These are phyloP conservation scores for Athelia psychrophila DNA, from an alignment of 1,284 basidiomycete species.

Conservation along the genomic window DNA sequence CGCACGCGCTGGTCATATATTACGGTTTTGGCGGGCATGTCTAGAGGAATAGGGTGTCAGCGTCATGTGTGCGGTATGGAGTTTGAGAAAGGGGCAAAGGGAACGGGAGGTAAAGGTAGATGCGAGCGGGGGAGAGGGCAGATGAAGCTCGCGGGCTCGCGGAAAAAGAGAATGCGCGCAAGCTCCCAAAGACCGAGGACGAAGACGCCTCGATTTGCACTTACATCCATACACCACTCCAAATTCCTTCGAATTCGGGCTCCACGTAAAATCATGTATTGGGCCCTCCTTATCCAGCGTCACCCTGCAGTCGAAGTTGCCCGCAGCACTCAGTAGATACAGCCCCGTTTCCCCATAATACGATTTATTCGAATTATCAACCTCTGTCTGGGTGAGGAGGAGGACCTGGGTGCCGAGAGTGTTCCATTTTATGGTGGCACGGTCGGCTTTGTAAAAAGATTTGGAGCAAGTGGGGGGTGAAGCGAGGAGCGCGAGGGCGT, in stretches of 20 bases:
- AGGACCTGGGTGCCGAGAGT: slow-evolving; percentile 85
- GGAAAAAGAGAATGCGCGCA: too few species aligned
- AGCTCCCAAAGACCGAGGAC: too few species aligned
- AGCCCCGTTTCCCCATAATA: slow-evolving; percentile 98
- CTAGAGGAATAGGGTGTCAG: slow-evolving; percentile 46
- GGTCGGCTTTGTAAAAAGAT: slow-evolving; percentile 96
- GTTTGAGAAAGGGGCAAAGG: slow-evolving; percentile 1
- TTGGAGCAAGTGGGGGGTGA: slow-evolving; percentile 74
- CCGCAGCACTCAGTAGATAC: slow-evolving; percentile 93
- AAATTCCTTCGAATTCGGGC: slow-evolving; percentile 97
- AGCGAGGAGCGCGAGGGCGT: slow-evolving; percentile 65
- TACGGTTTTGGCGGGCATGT: slow-evolving; percentile 94
- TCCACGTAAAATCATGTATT: slow-evolving; percentile 97
- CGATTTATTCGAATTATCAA: slow-evolving; percentile 95
- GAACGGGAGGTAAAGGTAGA: too few species aligned
- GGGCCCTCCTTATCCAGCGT: slow-evolving; percentile 96
- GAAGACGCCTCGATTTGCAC: too few species aligned
- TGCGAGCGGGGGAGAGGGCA: too few species aligned
- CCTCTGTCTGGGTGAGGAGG: slow-evolving; percentile 92
- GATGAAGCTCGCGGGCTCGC: too few species aligned
- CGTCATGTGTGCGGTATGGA: slow-evolving; percentile 6
- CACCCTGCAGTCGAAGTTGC: slow-evolving; percentile 92
- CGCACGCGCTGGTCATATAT: slow-evolving; percentile 92
- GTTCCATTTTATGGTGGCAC: slow-evolving; percentile 96
- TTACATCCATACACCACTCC: slow-evolving; percentile 93